Evolutionary conservation across 108 stramenopile species (phyloP).

Genomic region (Chaetoceros tenuissimus): DNA sequence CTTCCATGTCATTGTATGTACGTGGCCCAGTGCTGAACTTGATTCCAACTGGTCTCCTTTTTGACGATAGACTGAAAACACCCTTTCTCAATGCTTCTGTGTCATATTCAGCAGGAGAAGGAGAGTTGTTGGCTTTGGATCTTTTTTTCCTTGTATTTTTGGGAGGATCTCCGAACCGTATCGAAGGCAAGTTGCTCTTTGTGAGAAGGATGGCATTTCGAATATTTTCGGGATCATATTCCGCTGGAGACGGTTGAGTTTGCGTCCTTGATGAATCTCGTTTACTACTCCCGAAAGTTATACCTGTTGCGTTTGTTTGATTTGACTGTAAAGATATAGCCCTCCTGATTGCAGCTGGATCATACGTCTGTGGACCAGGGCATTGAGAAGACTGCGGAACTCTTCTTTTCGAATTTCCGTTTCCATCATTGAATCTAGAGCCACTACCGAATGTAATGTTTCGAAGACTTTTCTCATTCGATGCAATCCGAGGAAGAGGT

Average conservation of each 20-base stretch:
- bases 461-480: conserved; percentile 11
- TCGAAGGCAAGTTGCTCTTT: conserved; percentile 19
- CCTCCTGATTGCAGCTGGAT: conserved; percentile 19
- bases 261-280: no score
- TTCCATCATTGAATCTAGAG: conserved; percentile 23
- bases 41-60: conserved; percentile 22
- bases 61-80: conserved; percentile 20
- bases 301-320: conserved; percentile 16
- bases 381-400: conserved; percentile 6
- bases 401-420: conserved; percentile 9
- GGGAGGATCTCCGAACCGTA: conserved; percentile 30
- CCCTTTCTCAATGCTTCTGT: conserved; percentile 24
- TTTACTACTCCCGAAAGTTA: conserved; percentile 25
- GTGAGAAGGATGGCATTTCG: conserved; percentile 27
- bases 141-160: conserved; percentile 1
- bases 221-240: neutral
- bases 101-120: neutral
- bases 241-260: no score
- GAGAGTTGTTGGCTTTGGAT: conserved; percentile 1
- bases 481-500: conserved; percentile 14
- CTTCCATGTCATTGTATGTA: conserved; percentile 41
- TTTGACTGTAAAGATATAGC: conserved; percentile 20
- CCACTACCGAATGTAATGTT: conserved; percentile 37
- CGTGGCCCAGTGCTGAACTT: conserved; percentile 38
- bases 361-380: conserved; percentile 28